Base-by-base conservation (phyloP, 768 basidiomycete genomes). In the Chalciporus piperatus region DNA sequence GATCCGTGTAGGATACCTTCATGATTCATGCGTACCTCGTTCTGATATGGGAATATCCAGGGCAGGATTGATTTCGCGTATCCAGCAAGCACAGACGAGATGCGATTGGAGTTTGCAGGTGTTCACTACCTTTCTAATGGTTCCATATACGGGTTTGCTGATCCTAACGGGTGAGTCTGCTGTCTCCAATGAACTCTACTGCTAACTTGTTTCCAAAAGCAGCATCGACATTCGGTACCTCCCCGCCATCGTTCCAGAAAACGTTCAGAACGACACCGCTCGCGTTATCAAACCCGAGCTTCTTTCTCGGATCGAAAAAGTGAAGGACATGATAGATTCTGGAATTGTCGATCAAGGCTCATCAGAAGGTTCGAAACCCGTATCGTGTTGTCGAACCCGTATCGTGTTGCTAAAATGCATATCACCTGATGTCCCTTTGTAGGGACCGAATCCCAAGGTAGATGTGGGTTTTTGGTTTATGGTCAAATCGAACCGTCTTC, bases 51-150 rank as follows among this genome's bases (percentile, higher is more conserved):
- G 13, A 6, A 11, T 22, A 1, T 50, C 28, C 53, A 91, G 89
- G 90, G 89, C 32, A 83, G 79, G 55, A 74, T 89, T 20, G 89
- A 91, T 53, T 61, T 90, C n/a, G 76, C 75, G 13, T 78, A 85
- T 56, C 59, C 72, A 7, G 64, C 66, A n/a, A 76, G 67, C 4
- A 66, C 72, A 0, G 82, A 83, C 41, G 84, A 87, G 43, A 65
- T 89, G 39, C 74, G 79, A 30, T 69, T 91, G 2, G 86, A 91
- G 53, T 84, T 92, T 55, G 84, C 87, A 62, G 90, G 87, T 1
- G 73, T 92, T 20, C 89, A 92, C 66, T 84, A 90, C 62, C 58
- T 87, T 11, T 65, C 75, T 22, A 86, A 87, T 49, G 90, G 90
- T 0, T 78, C 87, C 0, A 78, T 93, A n/a, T 89, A 84, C 60